These are phyloP conservation scores for Cyberlindnera xylosilytica DNA, from an alignment of 805 yeast genomes.

Conservation along the genomic window DNA sequence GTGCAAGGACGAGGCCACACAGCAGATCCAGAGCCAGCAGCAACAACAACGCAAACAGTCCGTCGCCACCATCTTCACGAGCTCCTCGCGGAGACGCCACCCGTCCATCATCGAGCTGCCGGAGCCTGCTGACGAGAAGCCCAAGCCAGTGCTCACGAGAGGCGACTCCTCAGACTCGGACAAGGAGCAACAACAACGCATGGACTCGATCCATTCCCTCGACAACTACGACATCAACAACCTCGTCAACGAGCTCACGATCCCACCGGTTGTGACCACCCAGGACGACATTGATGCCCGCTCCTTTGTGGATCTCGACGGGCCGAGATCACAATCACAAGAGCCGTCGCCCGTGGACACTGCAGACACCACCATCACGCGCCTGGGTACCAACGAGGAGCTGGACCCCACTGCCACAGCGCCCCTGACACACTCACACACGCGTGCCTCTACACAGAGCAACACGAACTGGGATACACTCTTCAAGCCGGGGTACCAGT, in stretches of 20 bases:
- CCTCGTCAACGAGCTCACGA: constrained; percentile 12
- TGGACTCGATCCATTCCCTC: constrained; percentile 14
- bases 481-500: constrained; percentile 16
- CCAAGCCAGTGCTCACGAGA: not conserved
- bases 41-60: constrained; percentile 20
- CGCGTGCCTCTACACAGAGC: constrained; percentile 3
- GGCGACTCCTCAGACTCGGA: not conserved
- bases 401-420: not conserved
- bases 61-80: constrained; percentile 22
- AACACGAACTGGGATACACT: constrained; percentile 11
- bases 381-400: constrained; percentile 5
- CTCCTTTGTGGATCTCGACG: constrained; percentile 20
- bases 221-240: constrained; percentile 13
- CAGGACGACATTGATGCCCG: constrained; percentile 21
- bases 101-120: constrained; percentile 22
- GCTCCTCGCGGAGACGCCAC: constrained; percentile 17
- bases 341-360: constrained; percentile 1
- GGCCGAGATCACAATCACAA: constrained; percentile 1
- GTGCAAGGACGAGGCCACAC: constrained; percentile 25
- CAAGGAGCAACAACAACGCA: constrained; percentile 2
- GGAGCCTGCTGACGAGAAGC: constrained; percentile 8
- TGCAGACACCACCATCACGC: not conserved
- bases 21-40: constrained; percentile 13
- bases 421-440: constrained; percentile 4
- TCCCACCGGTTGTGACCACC: constrained; percentile 19